Base-by-base conservation (phyloP, 371 early-diverging fungal genomes). In the Amoeboaphelidium occidentale region DNA sequence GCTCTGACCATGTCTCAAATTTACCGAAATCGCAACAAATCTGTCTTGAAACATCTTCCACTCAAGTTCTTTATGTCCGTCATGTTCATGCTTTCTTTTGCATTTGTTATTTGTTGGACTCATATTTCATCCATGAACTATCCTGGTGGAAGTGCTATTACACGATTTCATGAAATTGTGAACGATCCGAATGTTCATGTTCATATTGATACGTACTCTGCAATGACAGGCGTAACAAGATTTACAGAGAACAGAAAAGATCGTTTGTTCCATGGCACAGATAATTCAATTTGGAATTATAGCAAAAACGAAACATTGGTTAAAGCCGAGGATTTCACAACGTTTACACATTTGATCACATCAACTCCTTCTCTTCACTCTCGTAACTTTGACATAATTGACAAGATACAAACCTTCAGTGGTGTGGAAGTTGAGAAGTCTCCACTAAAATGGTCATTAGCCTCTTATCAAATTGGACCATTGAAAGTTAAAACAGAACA, bases 171-270 rank as follows among this genome's bases (percentile, higher is more conserved):
- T 58, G 43, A 53, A 2, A 56, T 74, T 3, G 70, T 65, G 23
- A 49, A 58, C 14, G 41, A 50, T 2, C 32, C 59, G 1, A 24
- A 45, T 45, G 65, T 61, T 14, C 44, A 53, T 10, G 73, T 87
- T 2, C 93, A 92, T 61, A 68, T 89, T 47, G 91, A 86, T 61
- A 66, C 66, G 2, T 70, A 63, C 25, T 68, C 85, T 0, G 81
- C 84, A n/a, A 83, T 82, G 73, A 83, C 83, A 22, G 93, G 91
- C 26, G 83, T 73, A 6, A 72, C 81, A 2, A 73, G 80, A 23
- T 92, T 86, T 56, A 17, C 10, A 32, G 10, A 32, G n/a, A n/a
- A n/a, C n/a, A n/a, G n/a, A n/a, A n/a, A n/a, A n/a, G n/a, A 10
- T 32, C 6, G 39, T 32, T 32, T 32, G 39, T 10, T 32, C 17